Evolutionary conservation across 371 early-diverging fungal genomes (phyloP).

Genomic region (Mortierella polycephala): DNA sequence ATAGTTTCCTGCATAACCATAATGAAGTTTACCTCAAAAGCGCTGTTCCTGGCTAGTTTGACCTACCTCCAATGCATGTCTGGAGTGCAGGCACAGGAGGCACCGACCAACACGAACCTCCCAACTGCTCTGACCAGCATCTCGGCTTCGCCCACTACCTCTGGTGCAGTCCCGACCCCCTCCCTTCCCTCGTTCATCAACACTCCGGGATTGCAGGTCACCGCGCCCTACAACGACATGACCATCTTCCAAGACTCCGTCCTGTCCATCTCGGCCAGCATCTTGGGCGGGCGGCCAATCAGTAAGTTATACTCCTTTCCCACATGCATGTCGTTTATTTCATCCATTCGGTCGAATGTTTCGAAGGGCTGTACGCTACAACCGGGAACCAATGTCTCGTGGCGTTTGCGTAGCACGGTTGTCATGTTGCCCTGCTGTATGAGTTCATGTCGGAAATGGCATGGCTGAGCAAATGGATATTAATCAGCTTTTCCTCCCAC

Average conservation of each 20-base stretch:
- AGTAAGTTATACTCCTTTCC: conserved; percentile 9
- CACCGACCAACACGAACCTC: background rate
- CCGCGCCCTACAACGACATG: conserved; percentile 24
- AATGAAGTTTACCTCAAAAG: conserved; percentile 25
- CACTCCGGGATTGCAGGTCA: conserved; percentile 33
- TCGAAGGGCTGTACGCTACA: no score
- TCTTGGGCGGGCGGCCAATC: conserved; percentile 10
- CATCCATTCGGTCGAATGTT: background rate
- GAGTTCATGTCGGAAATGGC: no score
- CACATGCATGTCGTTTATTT: background rate
- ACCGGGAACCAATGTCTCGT: no score
- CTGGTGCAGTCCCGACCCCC: conserved; percentile 7
- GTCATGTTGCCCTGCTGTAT: background rate
- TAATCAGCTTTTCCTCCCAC: background rate
- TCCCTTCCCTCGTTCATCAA: conserved; percentile 21
- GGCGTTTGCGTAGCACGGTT: background rate
- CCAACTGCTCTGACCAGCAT: background rate
- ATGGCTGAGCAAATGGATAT: no score
- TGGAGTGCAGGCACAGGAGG: conserved; percentile 19
- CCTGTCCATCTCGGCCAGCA: conserved; percentile 26
- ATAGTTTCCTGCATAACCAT: background rate
- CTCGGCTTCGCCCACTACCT: conserved; percentile 3
- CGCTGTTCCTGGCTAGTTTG: conserved; percentile 19
- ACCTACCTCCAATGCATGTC: conserved; percentile 22
- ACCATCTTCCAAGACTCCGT: conserved; percentile 15